Evolutionary conservation across 306 rosid species (phyloP).

Genomic region (Vigna angularis): DNA sequence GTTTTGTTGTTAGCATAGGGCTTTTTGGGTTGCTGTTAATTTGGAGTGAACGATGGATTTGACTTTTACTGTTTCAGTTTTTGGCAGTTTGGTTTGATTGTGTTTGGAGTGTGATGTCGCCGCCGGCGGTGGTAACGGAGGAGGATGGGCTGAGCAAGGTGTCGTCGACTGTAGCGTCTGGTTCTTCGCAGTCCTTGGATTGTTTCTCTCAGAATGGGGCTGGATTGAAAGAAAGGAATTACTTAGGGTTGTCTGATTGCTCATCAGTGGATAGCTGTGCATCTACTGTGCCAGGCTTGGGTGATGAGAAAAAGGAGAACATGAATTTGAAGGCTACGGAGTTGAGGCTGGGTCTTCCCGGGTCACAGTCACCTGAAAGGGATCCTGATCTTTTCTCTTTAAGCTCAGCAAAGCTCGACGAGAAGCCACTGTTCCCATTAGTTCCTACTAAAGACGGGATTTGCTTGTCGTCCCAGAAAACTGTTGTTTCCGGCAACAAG

Average conservation of each 20-base stretch:
- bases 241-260: constrained; percentile 87
- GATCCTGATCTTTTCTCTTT: constrained; percentile 53
- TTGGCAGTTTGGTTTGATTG: constrained; percentile 38
- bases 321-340: constrained; percentile 90
- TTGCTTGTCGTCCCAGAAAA: constrained; percentile 56
- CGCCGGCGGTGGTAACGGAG: constrained; percentile 67
- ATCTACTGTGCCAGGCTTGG: constrained; percentile 65
- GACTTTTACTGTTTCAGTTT: constrained; percentile 29
- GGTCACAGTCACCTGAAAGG: constrained; percentile 85
- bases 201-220: constrained; percentile 64
- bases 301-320: constrained; percentile 66
- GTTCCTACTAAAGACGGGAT: constrained; percentile 87
- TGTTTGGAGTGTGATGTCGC: constrained; percentile 68
- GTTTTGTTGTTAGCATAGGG: background rate
- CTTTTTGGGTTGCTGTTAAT: constrained; percentile 6
- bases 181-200: constrained; percentile 64
- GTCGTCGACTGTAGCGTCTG: constrained; percentile 56
- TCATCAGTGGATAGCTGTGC: constrained; percentile 91
- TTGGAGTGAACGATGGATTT: constrained; percentile 3
- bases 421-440: constrained; percentile 84
- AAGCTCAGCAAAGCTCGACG: constrained; percentile 64
- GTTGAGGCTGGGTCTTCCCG: constrained; percentile 93
- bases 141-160: constrained; percentile 72
- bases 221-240: constrained; percentile 81
- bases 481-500: constrained; percentile 80